These are phyloP conservation scores for Dipodascopsis tothii DNA, from an alignment of 805 yeast species.

Conservation along the genomic window DNA sequence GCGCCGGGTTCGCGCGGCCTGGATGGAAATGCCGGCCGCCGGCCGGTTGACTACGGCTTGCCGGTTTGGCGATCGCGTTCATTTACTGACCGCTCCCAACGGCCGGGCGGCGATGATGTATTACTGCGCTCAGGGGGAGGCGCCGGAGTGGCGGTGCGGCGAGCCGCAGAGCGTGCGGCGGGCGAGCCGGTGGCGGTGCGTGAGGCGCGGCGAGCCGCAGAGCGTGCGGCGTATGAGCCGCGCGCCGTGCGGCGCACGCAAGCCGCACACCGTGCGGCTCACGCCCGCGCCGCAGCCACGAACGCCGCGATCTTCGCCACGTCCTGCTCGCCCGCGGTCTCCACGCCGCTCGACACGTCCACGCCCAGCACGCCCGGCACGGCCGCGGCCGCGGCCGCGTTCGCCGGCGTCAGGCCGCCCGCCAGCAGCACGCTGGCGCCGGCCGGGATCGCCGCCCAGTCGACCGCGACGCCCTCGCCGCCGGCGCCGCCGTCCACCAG, in stretches of 20 bases:
- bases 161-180: not conserved
- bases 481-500: conserved; percentile 67
- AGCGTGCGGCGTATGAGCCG: too few relatives aligned
- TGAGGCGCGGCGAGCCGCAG: too few relatives aligned
- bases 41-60: too few relatives aligned
- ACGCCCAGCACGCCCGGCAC: conserved; percentile 69
- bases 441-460: conserved; percentile 53
- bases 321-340: conserved; percentile 70
- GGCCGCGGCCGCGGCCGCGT: conserved; percentile 49
- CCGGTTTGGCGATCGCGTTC: too few relatives aligned
- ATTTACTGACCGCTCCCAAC: too few relatives aligned
- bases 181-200: not conserved
- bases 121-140: too few relatives aligned
- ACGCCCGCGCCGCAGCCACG: conserved; percentile 45
- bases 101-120: too few relatives aligned
- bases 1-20: too few relatives aligned
- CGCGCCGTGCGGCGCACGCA: too few relatives aligned
- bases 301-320: conserved; percentile 52
- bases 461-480: conserved; percentile 78
- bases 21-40: too few relatives aligned
- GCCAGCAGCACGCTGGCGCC: conserved; percentile 57
- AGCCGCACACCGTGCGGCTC: conserved; percentile 33
- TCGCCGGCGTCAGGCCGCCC: conserved; percentile 79
- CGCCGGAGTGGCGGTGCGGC: too few relatives aligned
- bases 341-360: conserved; percentile 95